Evolutionary conservation across 2,329 filamentous ascomycete species (phyloP).

Genomic region (Cercospora berteroae): DNA sequence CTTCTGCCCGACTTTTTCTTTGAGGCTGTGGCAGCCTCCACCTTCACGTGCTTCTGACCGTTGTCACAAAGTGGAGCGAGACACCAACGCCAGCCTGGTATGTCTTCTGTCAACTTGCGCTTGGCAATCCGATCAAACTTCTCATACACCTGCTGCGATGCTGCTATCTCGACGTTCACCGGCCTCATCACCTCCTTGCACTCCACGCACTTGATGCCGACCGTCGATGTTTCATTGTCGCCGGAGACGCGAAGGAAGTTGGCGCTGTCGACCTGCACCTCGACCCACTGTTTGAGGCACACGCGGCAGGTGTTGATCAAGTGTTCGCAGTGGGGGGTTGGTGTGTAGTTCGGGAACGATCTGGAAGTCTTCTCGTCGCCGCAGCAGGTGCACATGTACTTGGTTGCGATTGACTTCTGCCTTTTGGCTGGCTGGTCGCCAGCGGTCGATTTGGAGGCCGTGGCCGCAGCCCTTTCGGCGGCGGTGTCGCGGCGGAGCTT

Average conservation of each 20-base stretch:
- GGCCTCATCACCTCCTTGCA: slow-evolving; percentile 48
- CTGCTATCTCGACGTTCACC: slow-evolving; percentile 48
- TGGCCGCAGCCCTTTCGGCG: background rate
- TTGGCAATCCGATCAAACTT: slow-evolving; percentile 37
- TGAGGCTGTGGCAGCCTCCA: background rate
- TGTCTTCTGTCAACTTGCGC: slow-evolving; percentile 29
- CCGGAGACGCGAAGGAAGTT: slow-evolving; percentile 17
- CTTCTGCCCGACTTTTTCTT: slow-evolving; percentile 6
- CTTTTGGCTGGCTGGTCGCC: slow-evolving; percentile 7
- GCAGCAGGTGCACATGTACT: slow-evolving; percentile 29
- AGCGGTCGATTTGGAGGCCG: background rate
- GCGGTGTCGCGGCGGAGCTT: slow-evolving; percentile 15
- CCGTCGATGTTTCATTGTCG: slow-evolving; percentile 35
- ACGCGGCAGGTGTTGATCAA: slow-evolving; percentile 38
- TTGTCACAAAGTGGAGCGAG: slow-evolving; percentile 49
- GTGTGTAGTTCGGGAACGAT: slow-evolving; percentile 38
- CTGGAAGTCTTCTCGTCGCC: slow-evolving; percentile 17
- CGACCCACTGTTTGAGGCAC: slow-evolving; percentile 41
- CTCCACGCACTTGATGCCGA: slow-evolving; percentile 52
- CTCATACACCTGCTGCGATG: slow-evolving; percentile 43
- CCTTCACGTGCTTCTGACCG: slow-evolving; percentile 47
- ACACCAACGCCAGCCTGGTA: slow-evolving; percentile 53
- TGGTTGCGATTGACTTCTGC: background rate
- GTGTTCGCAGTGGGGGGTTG: slow-evolving; percentile 39
- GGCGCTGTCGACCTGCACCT: slow-evolving; percentile 28